Evolutionary conservation across 2,329 filamentous ascomycete genomes (phyloP).

Genomic region (Sporothrix brasiliensis): DNA sequence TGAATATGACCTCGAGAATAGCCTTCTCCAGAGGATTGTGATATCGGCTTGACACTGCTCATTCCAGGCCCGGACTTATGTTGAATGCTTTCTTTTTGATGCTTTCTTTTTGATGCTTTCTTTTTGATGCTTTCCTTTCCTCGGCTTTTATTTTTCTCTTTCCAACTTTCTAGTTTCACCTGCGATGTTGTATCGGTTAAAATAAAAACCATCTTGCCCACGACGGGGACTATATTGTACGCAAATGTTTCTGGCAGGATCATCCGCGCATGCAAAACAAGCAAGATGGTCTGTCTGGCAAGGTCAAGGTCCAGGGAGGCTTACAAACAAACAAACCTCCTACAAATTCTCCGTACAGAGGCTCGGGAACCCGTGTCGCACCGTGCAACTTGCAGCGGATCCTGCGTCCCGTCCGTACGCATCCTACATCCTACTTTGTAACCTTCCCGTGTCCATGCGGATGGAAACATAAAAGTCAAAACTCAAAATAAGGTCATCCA

Average conservation of each 20-base stretch:
- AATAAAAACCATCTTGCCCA: too few relatives aligned
- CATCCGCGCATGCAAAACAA: not conserved
- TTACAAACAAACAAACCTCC: not conserved
- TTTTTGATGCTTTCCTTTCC: not conserved
- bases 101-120: not conserved
- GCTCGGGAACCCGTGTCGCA: not conserved
- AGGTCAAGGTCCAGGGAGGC: not conserved
- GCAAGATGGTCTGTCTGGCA: not conserved
- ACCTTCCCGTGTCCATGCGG: not conserved
- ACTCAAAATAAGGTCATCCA: slow-evolving; percentile 4
- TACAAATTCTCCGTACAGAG: not conserved
- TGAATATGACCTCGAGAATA: too few relatives aligned
- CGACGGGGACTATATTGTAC: too few relatives aligned
- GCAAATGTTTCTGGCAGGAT: too few relatives aligned
- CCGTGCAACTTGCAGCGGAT: not conserved
- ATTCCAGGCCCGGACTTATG: not conserved
- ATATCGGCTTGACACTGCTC: not conserved
- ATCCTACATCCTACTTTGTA: not conserved
- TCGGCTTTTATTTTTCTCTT: not conserved
- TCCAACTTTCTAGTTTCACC: not conserved
- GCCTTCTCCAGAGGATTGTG: too few relatives aligned
- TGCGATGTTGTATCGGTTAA: too few relatives aligned
- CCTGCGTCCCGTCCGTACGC: not conserved
- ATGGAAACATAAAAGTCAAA: not conserved
- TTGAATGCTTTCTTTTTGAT: not conserved